Evolutionary conservation across 2,329 filamentous ascomycete genomes (phyloP), one percentile per base, ranked within the genome.

Genomic region (Colletotrichum liriopes): DNA sequence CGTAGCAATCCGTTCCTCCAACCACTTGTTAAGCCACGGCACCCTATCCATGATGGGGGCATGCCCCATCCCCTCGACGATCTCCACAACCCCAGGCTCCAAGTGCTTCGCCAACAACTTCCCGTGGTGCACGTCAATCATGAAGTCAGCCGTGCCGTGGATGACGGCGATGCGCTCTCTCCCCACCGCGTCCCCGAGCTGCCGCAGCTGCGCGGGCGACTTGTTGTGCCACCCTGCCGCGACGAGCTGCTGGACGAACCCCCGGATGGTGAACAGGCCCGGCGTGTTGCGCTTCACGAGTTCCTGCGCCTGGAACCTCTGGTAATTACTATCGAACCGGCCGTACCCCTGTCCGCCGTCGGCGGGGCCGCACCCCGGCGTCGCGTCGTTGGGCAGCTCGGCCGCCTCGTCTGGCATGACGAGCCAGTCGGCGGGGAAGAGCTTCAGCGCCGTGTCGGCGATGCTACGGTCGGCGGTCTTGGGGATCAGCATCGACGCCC

Each of bases 151-250:
- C 0, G 88, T 91, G 9, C 95, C 95, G 81, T 97, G 94, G 75
- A 96, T 81, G 6, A 97, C 89, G 76, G 94, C 81, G 74, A 98
- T 95, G 41, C 94, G 85, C 74, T 92, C 89, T 65, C 93, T 86
- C 0, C 94, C 94, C 1, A 98, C 88, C 37, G 81, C 82, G 75
- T 94, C 90, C 0, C 88, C 93, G 74, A 97, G 85, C 73, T 87
- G 83, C 74, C 82, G 83, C 56, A 97, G 82, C 82, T 97, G 92
- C 71, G 83, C 87, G 0, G 88, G 80, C 16, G 87, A 90, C 85
- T 97, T 97, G 81, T 90, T 84, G 81, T 98, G 95, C 89, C 93
- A 94, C 0, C 91, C 93, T 0, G 92, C 93, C 0, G 94, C 95
- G 62, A 94, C 85, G 3, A 94, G 88, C 84, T 98, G 95, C 76